These are phyloP conservation scores for Diutina rugosa DNA, from an alignment of 1,139 yeast genomes.

Conservation along the genomic window DNA sequence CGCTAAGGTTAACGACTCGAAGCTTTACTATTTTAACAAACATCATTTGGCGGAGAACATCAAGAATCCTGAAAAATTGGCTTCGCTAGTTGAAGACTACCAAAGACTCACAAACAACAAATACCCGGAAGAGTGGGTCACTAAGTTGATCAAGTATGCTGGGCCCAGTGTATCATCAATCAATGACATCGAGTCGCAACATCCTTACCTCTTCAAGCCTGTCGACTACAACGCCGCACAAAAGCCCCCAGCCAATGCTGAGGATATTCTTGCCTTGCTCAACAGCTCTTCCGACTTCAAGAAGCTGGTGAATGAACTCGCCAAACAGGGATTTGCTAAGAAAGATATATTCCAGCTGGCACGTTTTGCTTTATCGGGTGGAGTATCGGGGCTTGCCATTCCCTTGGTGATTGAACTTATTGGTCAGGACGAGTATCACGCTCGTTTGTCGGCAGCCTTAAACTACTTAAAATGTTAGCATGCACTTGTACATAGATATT, in stretches of 20 bases:
- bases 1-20: slow-evolving; percentile 76
- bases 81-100: slow-evolving; percentile 18
- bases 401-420: slow-evolving; percentile 45
- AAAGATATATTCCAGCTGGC: slow-evolving; percentile 46
- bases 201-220: slow-evolving; percentile 34
- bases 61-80: slow-evolving; percentile 17
- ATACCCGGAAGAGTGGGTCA: slow-evolving; percentile 11
- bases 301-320: slow-evolving; percentile 3
- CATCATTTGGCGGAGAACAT: slow-evolving; percentile 37
- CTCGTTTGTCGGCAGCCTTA: slow-evolving; percentile 16
- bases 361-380: slow-evolving; percentile 65
- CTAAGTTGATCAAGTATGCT: slow-evolving; percentile 14
- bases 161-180: slow-evolving; percentile 33
- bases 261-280: slow-evolving; percentile 6
- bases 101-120: slow-evolving; percentile 9
- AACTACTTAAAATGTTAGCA: not conserved
- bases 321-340: slow-evolving; percentile 15
- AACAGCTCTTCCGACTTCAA: not conserved
- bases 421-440: slow-evolving; percentile 31
- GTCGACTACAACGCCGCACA: slow-evolving; percentile 16
- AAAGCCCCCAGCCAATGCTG: slow-evolving; percentile 6
- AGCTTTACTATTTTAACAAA: slow-evolving; percentile 66
- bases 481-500: not conserved
- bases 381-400: slow-evolving; percentile 56
- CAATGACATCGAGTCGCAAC: slow-evolving; percentile 32